phyloP scores from a whole-genome alignment of 108 stramenopile genomes.

The Pseudonitzschia multiseries region DNA sequence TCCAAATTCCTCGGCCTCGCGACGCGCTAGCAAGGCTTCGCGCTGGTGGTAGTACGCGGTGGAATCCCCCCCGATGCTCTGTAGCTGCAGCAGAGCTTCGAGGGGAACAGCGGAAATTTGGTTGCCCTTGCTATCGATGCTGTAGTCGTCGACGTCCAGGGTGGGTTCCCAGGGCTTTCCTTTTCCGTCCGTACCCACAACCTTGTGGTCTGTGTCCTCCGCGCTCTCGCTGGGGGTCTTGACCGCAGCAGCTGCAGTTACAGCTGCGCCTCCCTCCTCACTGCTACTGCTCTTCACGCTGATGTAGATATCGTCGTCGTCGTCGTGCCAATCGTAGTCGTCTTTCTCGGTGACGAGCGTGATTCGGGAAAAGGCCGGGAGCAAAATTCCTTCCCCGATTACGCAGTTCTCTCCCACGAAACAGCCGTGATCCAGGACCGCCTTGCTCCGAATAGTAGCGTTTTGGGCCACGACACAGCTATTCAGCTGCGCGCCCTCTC shows the following conservation, averaged over 20 bases:
- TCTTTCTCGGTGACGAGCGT: constrained; percentile 61
- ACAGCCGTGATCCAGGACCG: constrained; percentile 79
- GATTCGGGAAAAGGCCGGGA: constrained; percentile 87
- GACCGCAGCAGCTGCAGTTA: constrained; percentile 16
- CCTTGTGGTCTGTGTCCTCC: constrained; percentile 40
- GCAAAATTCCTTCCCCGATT: constrained; percentile 71
- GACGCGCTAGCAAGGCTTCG: constrained; percentile 14
- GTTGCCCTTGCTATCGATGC: constrained; percentile 46
- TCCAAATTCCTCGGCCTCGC: constrained; percentile 54
- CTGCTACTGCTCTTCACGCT: not conserved
- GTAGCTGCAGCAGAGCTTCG: constrained; percentile 42
- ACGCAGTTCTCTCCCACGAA: constrained; percentile 87
- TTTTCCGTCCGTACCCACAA: constrained; percentile 66
- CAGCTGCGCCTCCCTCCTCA: constrained; percentile 36
- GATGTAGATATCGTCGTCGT: constrained; percentile 24
- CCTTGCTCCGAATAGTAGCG: constrained; percentile 62
- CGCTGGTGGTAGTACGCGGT: constrained; percentile 49
- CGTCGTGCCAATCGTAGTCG: constrained; percentile 46
- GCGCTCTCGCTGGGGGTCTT: not conserved
- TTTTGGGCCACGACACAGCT: constrained; percentile 76
- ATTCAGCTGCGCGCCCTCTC: constrained; percentile 63
- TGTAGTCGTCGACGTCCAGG: constrained; percentile 44
- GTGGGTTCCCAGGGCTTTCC: constrained; percentile 67
- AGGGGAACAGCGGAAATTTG: constrained; percentile 33
- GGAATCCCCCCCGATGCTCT: constrained; percentile 77